Evolutionary conservation across 805 yeast genomes (phyloP).

Genomic region (Myxozyma neglecta): DNA sequence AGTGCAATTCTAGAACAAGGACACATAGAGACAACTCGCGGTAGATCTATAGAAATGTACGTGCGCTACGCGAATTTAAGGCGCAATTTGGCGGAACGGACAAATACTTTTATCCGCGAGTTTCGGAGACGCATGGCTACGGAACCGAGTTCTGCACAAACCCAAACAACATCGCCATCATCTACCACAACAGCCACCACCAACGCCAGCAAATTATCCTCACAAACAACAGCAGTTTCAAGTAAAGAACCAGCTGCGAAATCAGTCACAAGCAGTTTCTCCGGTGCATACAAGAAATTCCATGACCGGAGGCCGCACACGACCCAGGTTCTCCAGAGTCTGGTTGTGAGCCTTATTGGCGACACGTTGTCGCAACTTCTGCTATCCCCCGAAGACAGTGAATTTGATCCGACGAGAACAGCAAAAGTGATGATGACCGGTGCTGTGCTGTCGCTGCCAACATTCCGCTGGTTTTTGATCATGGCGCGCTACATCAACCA

Average conservation of each 20-base stretch:
- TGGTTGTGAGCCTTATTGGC: slow-evolving; percentile 18
- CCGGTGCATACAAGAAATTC: slow-evolving; percentile 16
- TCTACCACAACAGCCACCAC: background rate
- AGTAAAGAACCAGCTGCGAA: background rate
- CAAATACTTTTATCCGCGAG: background rate
- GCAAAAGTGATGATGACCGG: slow-evolving; percentile 27
- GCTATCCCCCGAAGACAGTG: slow-evolving; percentile 5
- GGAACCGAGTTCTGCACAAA: background rate
- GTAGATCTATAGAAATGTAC: background rate
- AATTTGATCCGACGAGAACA: slow-evolving; percentile 16
- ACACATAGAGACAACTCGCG: too few species aligned
- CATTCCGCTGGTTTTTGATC: slow-evolving; percentile 22
- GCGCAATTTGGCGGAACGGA: slow-evolving; percentile 4
- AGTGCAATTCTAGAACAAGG: too few species aligned
- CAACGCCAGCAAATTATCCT: too few species aligned
- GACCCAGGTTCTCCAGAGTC: slow-evolving; percentile 23
- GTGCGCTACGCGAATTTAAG: slow-evolving; percentile 4
- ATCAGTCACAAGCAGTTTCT: background rate
- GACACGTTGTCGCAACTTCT: slow-evolving; percentile 26
- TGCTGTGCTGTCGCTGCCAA: slow-evolving; percentile 22
- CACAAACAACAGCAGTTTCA: background rate
- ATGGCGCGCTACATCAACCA: slow-evolving; percentile 27
- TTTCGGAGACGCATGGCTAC: slow-evolving; percentile 4
- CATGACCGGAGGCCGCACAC: slow-evolving; percentile 26
- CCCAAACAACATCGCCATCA: background rate